These are phyloP conservation scores for Termitomyces sp. DNA, from an alignment of 768 basidiomycete genomes.

Conservation along the genomic window DNA sequence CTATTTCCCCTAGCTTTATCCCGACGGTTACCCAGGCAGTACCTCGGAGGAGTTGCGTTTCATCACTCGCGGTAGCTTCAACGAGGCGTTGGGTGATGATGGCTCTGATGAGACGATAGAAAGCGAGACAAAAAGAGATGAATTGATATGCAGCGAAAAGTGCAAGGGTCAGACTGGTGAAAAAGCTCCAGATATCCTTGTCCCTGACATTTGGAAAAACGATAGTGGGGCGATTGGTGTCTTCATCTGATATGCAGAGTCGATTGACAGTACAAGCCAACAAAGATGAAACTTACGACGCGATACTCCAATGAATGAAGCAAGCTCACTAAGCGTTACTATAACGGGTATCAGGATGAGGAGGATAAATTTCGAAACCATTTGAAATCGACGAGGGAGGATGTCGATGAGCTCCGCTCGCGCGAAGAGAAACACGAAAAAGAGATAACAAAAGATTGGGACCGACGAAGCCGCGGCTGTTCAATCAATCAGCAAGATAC, in stretches of 20 bases:
- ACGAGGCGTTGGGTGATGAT: conserved; percentile 47
- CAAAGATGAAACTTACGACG: conserved; percentile 38
- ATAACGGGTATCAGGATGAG: conserved; percentile 51
- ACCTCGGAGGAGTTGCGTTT: conserved; percentile 50
- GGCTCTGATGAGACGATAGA: conserved; percentile 49
- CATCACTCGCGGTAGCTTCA: conserved; percentile 37
- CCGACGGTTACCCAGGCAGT: conserved; percentile 61
- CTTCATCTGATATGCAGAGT: conserved; percentile 6
- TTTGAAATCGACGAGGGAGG: conserved; percentile 46
- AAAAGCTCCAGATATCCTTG: conserved; percentile 43
- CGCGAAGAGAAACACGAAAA: conserved; percentile 58
- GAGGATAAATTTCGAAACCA: conserved; percentile 37
- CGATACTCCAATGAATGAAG: conserved; percentile 57
- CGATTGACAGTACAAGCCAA: background rate
- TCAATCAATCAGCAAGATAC: conserved; percentile 2
- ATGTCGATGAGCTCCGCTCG: conserved; percentile 41
- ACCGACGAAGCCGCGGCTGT: conserved; percentile 55
- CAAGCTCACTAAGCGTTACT: conserved; percentile 49
- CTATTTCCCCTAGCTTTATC: conserved; percentile 57
- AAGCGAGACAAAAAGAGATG: conserved; percentile 50
- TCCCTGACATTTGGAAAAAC: conserved; percentile 32
- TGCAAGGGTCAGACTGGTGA: conserved; percentile 56
- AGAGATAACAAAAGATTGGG: conserved; percentile 57
- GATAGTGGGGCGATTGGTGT: background rate
- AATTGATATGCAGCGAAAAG: conserved; percentile 55